Percentiles rank a stretch among this genome's conserved stretches.
Evolutionary conservation across 2,329 filamentous ascomycete genomes (phyloP).

Genomic region (Cadophora malorum): DNA sequence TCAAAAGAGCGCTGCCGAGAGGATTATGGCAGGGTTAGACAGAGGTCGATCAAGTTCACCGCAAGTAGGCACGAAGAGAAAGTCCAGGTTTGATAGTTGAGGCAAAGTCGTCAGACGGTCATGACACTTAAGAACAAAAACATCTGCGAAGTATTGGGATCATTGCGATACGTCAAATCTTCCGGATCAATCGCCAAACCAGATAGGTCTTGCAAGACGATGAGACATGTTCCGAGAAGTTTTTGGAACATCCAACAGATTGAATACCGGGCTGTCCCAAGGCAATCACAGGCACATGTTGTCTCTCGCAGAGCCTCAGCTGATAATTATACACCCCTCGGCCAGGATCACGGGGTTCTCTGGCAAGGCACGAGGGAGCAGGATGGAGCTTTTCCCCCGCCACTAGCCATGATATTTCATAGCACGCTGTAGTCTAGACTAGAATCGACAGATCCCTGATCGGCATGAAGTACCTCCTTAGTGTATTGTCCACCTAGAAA

Average conservation of each 20-base stretch:
- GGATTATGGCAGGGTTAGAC: slow-evolving; percentile 46
- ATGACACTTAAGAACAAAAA: neutral
- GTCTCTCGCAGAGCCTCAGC: neutral
- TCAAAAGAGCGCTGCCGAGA: slow-evolving; percentile 43
- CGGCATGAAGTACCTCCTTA: slow-evolving; percentile 1
- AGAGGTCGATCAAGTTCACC: slow-evolving; percentile 31
- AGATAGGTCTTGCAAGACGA: neutral
- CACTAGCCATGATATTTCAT: neutral
- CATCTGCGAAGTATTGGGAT: neutral
- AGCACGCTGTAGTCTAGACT: neutral
- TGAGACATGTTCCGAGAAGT: neutral
- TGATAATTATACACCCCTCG: neutral
- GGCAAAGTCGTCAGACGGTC: neutral
- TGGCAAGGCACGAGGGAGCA: neutral
- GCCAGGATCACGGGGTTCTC: slow-evolving; percentile 18
- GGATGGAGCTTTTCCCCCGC: neutral
- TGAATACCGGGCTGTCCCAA: neutral
- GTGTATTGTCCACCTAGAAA: neutral
- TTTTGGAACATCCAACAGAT: neutral
- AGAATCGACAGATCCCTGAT: slow-evolving; percentile 6
- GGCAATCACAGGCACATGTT: neutral
- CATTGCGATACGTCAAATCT: neutral
- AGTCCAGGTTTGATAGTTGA: slow-evolving; percentile 46
- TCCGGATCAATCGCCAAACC: too few relatives aligned
- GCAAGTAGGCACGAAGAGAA: slow-evolving; percentile 41